These are phyloP conservation scores for Novymonas esmeraldas DNA, from an alignment of 208 protist species.

Conservation along the genomic window DNA sequence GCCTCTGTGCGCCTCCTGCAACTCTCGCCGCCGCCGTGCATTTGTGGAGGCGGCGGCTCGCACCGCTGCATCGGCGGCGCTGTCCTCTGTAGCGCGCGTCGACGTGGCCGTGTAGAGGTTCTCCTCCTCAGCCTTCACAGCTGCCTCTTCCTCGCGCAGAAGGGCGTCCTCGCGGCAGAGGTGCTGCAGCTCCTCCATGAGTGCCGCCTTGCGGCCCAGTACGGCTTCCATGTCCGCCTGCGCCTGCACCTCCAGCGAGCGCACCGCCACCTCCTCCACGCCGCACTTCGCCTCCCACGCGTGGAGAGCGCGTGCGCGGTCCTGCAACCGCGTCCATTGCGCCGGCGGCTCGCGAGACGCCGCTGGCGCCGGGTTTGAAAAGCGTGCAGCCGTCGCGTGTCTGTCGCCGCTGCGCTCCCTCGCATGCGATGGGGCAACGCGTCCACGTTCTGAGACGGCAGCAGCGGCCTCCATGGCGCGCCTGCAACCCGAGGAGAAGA, in stretches of 20 bases:
- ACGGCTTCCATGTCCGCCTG: conserved; percentile 5
- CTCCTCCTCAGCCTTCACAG: neutral
- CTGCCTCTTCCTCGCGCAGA: neutral
- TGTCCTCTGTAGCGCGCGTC: neutral
- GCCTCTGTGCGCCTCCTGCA: neutral
- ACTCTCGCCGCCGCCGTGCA: conserved; percentile 1
- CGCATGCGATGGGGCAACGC: too few relatives aligned
- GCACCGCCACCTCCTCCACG: conserved; percentile 13
- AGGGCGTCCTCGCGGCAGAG: conserved; percentile 10
- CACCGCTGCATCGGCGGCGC: neutral
- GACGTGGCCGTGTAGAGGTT: too few relatives aligned
- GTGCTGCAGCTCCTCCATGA: conserved; percentile 5
- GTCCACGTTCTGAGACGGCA: too few relatives aligned
- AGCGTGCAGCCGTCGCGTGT: too few relatives aligned
- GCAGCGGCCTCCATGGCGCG: too few relatives aligned
- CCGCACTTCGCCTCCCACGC: conserved; percentile 8
- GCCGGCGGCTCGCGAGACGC: neutral
- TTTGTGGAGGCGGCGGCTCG: neutral
- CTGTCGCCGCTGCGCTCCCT: too few relatives aligned
- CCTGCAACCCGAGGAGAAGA: too few relatives aligned
- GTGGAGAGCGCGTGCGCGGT: conserved; percentile 7
- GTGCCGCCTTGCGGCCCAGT: neutral
- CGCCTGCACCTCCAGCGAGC: conserved; percentile 1
- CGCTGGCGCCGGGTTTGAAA: neutral
- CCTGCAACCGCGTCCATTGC: conserved; percentile 1